Evolutionary conservation across 345 rosid genomes (phyloP).

Genomic region (Durio zibethinus): DNA sequence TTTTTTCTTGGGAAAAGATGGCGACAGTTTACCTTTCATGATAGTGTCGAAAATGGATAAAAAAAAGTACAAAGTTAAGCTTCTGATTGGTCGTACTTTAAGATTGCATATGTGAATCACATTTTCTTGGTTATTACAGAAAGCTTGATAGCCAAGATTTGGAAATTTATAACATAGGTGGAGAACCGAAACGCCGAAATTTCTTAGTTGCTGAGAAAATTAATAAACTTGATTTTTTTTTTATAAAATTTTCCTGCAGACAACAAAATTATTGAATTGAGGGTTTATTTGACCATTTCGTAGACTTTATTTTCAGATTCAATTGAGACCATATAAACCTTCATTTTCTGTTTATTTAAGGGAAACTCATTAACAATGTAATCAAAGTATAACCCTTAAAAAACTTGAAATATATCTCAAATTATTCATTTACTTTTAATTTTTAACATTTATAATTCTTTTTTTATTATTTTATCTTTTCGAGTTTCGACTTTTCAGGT

Average conservation of each 20-base stretch:
- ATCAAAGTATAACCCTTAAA: not conserved
- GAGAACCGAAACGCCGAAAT: not conserved
- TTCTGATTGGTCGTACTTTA: not conserved
- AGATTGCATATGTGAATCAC: not conserved
- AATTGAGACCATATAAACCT: not conserved
- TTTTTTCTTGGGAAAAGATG: too few species aligned
- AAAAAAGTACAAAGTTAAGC: too few species aligned
- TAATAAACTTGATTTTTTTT: not conserved
- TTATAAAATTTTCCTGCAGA: not conserved
- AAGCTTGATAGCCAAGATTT: not conserved
- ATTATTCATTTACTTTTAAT: too few species aligned
- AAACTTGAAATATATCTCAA: too few species aligned
- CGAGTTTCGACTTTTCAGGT: too few species aligned
- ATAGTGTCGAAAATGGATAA: not conserved
- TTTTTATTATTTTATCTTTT: too few species aligned
- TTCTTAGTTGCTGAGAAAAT: not conserved
- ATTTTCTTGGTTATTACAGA: not conserved
- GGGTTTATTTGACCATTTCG: not conserved
- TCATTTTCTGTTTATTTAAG: not conserved
- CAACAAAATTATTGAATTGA: not conserved
- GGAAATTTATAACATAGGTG: not conserved
- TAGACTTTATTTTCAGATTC: not conserved
- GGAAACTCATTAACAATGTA: not conserved
- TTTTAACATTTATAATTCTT: too few species aligned
- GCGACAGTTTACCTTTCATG: not conserved